A percentile compares a stretch with the other conserved stretches of the same genome.
Evolutionary conservation across 306 rosid genomes (phyloP).

Genomic region (Luffa aegyptiaca): DNA sequence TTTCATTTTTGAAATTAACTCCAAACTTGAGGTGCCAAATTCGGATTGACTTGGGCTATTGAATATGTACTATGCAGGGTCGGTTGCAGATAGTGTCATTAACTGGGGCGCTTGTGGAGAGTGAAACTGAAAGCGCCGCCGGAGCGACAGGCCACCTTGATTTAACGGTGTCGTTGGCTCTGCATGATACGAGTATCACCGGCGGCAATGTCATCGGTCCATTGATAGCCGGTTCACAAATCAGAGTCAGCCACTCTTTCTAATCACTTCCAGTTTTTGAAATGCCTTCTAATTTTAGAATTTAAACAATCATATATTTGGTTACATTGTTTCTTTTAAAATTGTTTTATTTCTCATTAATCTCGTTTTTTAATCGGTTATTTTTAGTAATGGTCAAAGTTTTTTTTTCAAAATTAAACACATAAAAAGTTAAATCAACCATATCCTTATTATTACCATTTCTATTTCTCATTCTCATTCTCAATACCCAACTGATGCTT

Average conservation of each 20-base stretch:
- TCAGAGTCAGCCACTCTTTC: constrained; percentile 33
- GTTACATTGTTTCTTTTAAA: too few relatives aligned
- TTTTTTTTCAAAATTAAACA: too few relatives aligned
- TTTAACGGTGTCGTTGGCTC: constrained; percentile 68
- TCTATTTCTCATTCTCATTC: too few relatives aligned
- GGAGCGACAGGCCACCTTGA: constrained; percentile 46
- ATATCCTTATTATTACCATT: too few relatives aligned
- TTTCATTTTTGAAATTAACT: too few relatives aligned
- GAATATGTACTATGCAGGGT: constrained; percentile 34
- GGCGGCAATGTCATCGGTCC: constrained; percentile 80
- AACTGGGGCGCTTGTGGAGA: constrained; percentile 54
- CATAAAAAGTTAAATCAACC: too few relatives aligned
- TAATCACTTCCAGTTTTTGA: background rate
- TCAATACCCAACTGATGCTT: too few relatives aligned
- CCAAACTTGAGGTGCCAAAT: background rate
- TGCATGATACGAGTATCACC: constrained; percentile 69
- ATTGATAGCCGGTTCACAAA: constrained; percentile 67
- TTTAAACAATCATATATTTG: too few relatives aligned
- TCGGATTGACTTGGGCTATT: background rate
- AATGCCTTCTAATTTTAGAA: too few relatives aligned
- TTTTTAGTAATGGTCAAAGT: too few relatives aligned
- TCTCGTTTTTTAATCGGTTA: too few relatives aligned
- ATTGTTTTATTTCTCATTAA: too few relatives aligned
- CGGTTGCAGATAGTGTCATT: constrained; percentile 69
- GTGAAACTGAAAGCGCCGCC: constrained; percentile 17